phyloP scores from a whole-genome alignment of 305 asterid genomes.

The Ajuga reptans region DNA sequence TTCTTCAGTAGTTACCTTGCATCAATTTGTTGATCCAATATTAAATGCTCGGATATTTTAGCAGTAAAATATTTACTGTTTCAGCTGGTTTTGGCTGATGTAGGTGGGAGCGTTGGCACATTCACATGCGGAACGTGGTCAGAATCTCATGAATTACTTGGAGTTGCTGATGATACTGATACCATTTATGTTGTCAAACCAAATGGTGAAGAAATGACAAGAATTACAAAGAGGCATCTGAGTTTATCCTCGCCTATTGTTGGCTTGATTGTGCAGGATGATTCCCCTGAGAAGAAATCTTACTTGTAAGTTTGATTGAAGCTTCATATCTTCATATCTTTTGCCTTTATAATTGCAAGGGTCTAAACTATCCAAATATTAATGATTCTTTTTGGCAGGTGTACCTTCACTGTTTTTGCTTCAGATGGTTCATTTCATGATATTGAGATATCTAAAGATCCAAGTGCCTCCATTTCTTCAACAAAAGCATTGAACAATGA shows the following conservation, averaged over 20 bases:
- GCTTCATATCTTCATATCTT: constrained; percentile 13
- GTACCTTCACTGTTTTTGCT: constrained; percentile 64
- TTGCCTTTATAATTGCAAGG: constrained; percentile 12
- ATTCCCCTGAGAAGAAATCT: constrained; percentile 45
- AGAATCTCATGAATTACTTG: constrained; percentile 83
- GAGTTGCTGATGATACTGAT: constrained; percentile 70
- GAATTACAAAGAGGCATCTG: constrained; percentile 61
- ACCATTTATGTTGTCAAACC: constrained; percentile 66
- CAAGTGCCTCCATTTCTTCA: constrained; percentile 60
- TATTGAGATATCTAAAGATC: constrained; percentile 81
- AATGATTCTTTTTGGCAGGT: constrained; percentile 47
- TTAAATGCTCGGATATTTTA: constrained; percentile 16
- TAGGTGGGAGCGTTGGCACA: constrained; percentile 51
- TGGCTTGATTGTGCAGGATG: constrained; percentile 63
- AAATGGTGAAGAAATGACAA: constrained; percentile 84
- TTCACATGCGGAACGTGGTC: constrained; percentile 86
- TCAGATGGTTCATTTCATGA: constrained; percentile 80
- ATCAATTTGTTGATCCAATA: neutral
- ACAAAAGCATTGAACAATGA: constrained; percentile 36
- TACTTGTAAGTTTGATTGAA: constrained; percentile 49
- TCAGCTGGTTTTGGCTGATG: constrained; percentile 26
- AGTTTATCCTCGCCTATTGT: constrained; percentile 54
- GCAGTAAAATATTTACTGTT: constrained; percentile 15
- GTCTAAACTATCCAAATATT: constrained; percentile 23
- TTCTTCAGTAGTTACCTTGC: neutral